A percentile compares a stretch with the other conserved stretches of the same genome.
Evolutionary conservation across 2,329 filamentous ascomycete genomes (phyloP).

Genomic region (Periglandula ipomoeae): DNA sequence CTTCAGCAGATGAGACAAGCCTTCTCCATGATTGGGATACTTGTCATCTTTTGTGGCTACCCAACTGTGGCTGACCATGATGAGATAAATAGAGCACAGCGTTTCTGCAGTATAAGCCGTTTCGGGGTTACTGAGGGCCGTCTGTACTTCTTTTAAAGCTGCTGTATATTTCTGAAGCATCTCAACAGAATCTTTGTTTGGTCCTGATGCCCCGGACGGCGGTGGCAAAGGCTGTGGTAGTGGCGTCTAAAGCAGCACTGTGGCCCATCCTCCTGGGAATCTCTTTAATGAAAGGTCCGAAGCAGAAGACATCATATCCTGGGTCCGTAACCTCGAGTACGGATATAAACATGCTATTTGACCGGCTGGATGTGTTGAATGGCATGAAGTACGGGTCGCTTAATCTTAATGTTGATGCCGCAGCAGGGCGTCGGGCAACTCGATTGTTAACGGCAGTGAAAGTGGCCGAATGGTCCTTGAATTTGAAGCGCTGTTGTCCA

Average conservation of each 20-base stretch:
- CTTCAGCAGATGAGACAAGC: constrained; percentile 21
- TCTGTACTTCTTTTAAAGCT: constrained; percentile 19
- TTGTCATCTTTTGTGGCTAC: constrained; percentile 17
- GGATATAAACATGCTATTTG: constrained; percentile 14
- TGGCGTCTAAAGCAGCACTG: constrained; percentile 35
- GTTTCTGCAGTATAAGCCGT: constrained; percentile 21
- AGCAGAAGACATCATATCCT: constrained; percentile 37
- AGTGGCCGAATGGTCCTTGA: no score
- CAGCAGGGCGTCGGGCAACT: neutral
- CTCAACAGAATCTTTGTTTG: constrained; percentile 10
- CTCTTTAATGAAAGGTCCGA: constrained; percentile 33
- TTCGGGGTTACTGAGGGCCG: constrained; percentile 16
- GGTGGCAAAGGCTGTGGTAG: constrained; percentile 19
- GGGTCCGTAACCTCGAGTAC: constrained; percentile 30
- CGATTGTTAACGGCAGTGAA: neutral
- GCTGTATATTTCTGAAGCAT: constrained; percentile 19
- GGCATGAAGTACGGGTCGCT: no score
- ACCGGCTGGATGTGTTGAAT: neutral
- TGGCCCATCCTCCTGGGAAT: constrained; percentile 34
- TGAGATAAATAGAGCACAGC: constrained; percentile 26
- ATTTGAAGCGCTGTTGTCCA: no score
- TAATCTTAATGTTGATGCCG: no score
- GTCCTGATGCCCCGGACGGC: constrained; percentile 15
- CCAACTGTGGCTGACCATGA: constrained; percentile 24
- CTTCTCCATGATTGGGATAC: constrained; percentile 20